A percentile compares a stretch with the other conserved stretches of the same genome.
Evolutionary conservation across 306 rosid species (phyloP).

Genomic region (Cercis canadensis): DNA sequence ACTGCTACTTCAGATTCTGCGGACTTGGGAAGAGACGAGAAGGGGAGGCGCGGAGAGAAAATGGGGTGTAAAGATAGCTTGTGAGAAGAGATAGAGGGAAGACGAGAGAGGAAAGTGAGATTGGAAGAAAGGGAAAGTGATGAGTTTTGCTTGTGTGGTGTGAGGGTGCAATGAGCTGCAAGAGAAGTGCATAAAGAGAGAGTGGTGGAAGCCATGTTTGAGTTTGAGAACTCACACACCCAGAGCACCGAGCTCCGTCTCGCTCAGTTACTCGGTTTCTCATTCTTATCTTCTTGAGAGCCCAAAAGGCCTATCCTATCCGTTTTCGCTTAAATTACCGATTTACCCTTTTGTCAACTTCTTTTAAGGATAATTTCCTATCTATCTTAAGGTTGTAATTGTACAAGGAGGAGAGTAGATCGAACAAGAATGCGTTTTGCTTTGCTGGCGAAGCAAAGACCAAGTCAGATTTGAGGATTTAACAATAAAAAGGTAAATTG

Average conservation of each 20-base stretch:
- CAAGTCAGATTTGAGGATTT: too few species aligned
- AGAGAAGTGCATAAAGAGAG: conserved; percentile 69
- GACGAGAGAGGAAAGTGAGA: conserved; percentile 41
- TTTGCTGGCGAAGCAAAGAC: too few species aligned
- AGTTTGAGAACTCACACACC: not conserved
- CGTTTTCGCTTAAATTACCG: not conserved
- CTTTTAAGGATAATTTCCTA: too few species aligned
- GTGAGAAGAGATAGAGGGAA: conserved; percentile 48
- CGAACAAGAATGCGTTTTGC: too few species aligned
- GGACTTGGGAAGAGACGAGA: conserved; percentile 52
- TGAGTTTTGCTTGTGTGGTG: conserved; percentile 34
- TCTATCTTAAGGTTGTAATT: too few species aligned
- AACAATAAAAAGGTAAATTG: too few species aligned
- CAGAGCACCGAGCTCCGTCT: conserved; percentile 2
- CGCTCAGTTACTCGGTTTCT: conserved; percentile 2
- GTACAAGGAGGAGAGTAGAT: too few species aligned
- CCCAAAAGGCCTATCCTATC: conserved; percentile 29
- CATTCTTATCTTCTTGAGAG: not conserved
- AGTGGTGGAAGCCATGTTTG: conserved; percentile 71
- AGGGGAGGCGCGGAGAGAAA: conserved; percentile 50
- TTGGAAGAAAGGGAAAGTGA: conserved; percentile 36
- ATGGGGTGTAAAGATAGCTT: conserved; percentile 51
- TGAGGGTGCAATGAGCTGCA: conserved; percentile 60
- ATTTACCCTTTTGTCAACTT: not conserved
- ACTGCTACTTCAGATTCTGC: conserved; percentile 44